phyloP scores from a whole-genome alignment of 306 rosid species.

The Lagenaria siceraria region DNA sequence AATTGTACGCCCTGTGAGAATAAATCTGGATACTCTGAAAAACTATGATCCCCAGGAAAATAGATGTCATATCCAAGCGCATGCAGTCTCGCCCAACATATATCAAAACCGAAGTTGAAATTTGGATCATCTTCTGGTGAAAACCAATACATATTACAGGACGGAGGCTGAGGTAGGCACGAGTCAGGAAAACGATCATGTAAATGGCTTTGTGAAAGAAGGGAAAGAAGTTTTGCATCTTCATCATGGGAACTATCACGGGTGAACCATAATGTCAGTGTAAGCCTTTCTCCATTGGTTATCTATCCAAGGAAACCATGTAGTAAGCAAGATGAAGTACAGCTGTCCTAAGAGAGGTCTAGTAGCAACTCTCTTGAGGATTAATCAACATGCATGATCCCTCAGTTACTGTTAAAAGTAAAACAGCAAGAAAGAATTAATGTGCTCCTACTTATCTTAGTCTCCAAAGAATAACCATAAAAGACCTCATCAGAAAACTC shows the following conservation, averaged over 20 bases:
- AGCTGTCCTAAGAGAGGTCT: background rate
- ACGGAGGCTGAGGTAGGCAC: conserved; percentile 62
- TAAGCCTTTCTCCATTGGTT: conserved; percentile 79
- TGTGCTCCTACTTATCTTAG: background rate
- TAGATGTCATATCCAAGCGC: conserved; percentile 49
- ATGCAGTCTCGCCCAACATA: conserved; percentile 80
- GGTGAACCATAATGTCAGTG: conserved; percentile 83
- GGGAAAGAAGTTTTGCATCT: conserved; percentile 63
- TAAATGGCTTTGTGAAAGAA: conserved; percentile 41
- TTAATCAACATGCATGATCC: background rate
- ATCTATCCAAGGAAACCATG: conserved; percentile 37
- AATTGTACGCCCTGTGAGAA: conserved; percentile 32
- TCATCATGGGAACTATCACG: conserved; percentile 80
- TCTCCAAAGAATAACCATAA: background rate
- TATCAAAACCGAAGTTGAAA: conserved; percentile 42
- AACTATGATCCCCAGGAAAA: conserved; percentile 25
- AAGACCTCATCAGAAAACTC: background rate
- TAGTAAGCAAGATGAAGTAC: background rate
- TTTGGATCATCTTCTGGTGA: conserved; percentile 38
- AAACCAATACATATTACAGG: conserved; percentile 82
- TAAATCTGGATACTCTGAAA: conserved; percentile 36
- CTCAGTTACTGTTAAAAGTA: background rate
- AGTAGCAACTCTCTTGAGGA: background rate
- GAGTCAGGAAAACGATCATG: conserved; percentile 23
- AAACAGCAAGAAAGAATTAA: background rate